phyloP scores from a whole-genome alignment of 805 yeast species.

The Kuraishia piskuri region DNA sequence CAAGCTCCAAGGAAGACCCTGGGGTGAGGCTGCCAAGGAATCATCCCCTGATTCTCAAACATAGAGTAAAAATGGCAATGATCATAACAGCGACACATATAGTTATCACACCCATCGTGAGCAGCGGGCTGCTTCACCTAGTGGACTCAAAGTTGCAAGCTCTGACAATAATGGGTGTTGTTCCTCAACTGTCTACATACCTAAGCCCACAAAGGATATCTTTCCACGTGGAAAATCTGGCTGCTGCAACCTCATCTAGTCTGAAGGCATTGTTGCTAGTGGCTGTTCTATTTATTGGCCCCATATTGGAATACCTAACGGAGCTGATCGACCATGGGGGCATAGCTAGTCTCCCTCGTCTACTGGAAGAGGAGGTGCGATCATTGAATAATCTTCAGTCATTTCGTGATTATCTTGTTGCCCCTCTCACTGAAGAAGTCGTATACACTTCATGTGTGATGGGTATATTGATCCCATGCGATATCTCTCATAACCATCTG shows the following conservation, averaged over 20 bases:
- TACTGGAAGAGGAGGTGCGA: neutral
- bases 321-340: neutral
- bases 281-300: conserved; percentile 38
- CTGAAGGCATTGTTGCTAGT: conserved; percentile 21
- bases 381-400: neutral
- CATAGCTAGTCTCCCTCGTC: neutral
- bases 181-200: conserved; percentile 22
- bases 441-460: conserved; percentile 48
- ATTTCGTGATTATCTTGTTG: conserved; percentile 29
- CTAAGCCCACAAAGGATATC: neutral
- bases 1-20: conserved; percentile 9
- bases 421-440: conserved; percentile 75
- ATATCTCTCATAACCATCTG: neutral
- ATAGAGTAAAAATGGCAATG: conserved; percentile 30
- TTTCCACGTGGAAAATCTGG: conserved; percentile 1
- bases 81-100: conserved; percentile 22
- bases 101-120: conserved; percentile 22
- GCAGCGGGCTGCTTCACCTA: conserved; percentile 10
- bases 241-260: conserved; percentile 11
- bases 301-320: conserved; percentile 27
- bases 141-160: neutral
- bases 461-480: conserved; percentile 6
- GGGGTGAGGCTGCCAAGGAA: conserved; percentile 26
- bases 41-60: conserved; percentile 31
- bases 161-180: conserved; percentile 19